phyloP scores from a whole-genome alignment of 169 alveolate species.

The Plasmodium sp. region DNA sequence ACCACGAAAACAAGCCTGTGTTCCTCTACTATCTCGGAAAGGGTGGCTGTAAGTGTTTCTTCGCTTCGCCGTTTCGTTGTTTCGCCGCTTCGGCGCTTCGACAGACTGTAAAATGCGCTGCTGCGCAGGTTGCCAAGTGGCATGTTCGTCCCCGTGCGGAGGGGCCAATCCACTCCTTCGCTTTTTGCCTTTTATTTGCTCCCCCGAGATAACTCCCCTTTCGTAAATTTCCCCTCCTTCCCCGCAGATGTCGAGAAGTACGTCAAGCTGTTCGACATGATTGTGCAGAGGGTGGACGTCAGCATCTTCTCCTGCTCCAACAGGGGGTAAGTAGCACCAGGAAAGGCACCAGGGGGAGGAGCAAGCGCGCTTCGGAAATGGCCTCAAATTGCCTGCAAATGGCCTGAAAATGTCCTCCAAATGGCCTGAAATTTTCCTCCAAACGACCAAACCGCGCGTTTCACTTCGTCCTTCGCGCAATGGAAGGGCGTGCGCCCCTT shows the following conservation, averaged over 20 bases:
- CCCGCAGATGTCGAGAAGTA: slow-evolving; percentile 14
- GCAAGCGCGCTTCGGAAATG: background rate
- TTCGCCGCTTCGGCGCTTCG: background rate
- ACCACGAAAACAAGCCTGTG: slow-evolving; percentile 20
- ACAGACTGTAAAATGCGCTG: background rate
- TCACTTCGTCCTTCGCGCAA: background rate
- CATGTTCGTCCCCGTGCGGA: background rate
- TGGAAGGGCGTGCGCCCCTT: background rate
- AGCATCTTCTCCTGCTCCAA: slow-evolving; percentile 51
- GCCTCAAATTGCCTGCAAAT: background rate
- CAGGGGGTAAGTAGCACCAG: slow-evolving; percentile 31
- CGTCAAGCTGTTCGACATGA: background rate
- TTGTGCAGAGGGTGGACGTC: slow-evolving; percentile 9
- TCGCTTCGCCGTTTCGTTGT: background rate
- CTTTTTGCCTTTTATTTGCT: background rate
- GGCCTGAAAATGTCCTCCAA: background rate
- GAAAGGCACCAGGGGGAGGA: too few species aligned
- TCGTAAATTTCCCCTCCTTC: background rate
- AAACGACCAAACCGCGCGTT: background rate
- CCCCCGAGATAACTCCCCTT: background rate
- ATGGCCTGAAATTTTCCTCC: too few species aligned
- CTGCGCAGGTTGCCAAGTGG: background rate
- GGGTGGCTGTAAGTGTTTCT: slow-evolving; percentile 25
- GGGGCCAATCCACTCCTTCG: background rate
- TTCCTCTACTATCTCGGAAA: slow-evolving; percentile 40